These are phyloP conservation scores for Tagetes patula DNA, from an alignment of 129 eudicot genomes.

Conservation along the genomic window DNA sequence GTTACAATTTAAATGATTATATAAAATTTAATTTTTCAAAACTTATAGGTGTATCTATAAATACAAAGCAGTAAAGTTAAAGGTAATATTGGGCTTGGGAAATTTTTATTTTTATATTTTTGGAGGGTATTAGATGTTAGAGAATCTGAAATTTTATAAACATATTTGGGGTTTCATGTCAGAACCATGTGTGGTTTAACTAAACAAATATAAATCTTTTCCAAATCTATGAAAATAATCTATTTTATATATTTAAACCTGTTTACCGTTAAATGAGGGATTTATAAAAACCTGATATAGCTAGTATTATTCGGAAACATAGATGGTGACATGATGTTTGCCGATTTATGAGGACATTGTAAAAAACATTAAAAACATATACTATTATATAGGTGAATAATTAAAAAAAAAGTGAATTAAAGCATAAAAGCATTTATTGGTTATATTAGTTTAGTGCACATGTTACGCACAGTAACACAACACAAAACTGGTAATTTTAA, in stretches of 20 bases:
- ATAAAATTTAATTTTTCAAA: background rate
- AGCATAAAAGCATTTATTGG: too few relatives aligned
- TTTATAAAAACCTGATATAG: background rate
- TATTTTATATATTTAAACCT: background rate
- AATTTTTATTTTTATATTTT: background rate
- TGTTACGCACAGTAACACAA: too few relatives aligned
- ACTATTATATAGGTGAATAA: background rate
- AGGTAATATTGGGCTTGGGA: constrained; percentile 2
- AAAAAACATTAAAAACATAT: background rate
- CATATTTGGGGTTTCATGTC: constrained; percentile 26
- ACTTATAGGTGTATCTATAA: constrained; percentile 6
- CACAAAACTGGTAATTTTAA: too few relatives aligned
- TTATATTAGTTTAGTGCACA: too few relatives aligned
- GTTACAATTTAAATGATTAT: background rate
- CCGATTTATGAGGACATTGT: background rate
- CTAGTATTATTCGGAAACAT: background rate
- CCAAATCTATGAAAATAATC: background rate
- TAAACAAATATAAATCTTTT: background rate
- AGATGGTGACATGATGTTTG: background rate
- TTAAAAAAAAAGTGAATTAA: background rate
- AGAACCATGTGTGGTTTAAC: constrained; percentile 27
- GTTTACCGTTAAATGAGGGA: background rate
- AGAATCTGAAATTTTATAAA: constrained; percentile 10
- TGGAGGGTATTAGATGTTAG: constrained; percentile 23
- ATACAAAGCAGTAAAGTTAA: constrained; percentile 22